Evolutionary conservation across 2,329 filamentous ascomycete genomes (phyloP).

Genomic region (Corinectria fuckeliana): DNA sequence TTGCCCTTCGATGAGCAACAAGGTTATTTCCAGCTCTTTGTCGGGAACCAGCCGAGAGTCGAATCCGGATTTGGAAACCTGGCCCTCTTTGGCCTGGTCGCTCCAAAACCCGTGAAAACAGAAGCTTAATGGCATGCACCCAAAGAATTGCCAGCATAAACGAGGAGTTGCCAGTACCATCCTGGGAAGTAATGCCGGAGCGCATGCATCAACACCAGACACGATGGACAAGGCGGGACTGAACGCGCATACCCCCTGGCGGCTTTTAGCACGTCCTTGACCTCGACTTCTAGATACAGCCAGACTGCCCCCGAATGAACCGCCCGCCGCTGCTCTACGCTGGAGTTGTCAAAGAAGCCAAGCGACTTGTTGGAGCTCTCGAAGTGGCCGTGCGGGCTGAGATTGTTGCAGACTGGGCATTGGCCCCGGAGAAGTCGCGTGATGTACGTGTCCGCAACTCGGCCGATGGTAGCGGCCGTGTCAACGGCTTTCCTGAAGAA

Average conservation of each 20-base stretch:
- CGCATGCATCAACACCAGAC: not conserved
- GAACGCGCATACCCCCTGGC: not conserved
- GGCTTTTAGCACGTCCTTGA: not conserved
- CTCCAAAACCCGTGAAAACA: not conserved
- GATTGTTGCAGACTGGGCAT: constrained; percentile 4
- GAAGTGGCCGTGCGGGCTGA: not conserved
- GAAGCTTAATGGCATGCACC: not conserved
- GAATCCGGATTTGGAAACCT: not conserved
- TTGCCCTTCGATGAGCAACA: not conserved
- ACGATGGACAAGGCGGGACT: not conserved
- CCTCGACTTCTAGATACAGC: not conserved
- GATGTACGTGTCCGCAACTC: not conserved
- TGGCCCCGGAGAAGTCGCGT: not conserved
- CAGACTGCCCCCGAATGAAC: not conserved
- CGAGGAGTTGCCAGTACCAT: not conserved
- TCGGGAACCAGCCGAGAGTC: not conserved
- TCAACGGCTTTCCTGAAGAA: constrained; percentile 1
- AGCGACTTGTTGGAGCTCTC: constrained; percentile 5
- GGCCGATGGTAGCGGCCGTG: not conserved
- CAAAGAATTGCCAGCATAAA: not conserved
- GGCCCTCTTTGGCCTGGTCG: not conserved
- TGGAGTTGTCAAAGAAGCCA: not conserved
- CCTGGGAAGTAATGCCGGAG: not conserved
- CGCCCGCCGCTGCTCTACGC: not conserved
- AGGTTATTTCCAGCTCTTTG: not conserved